Percentiles rank a stretch among this genome's conserved stretches.
phyloP scores from a whole-genome alignment of 345 rosid species.

The Iberis pinnata region DNA sequence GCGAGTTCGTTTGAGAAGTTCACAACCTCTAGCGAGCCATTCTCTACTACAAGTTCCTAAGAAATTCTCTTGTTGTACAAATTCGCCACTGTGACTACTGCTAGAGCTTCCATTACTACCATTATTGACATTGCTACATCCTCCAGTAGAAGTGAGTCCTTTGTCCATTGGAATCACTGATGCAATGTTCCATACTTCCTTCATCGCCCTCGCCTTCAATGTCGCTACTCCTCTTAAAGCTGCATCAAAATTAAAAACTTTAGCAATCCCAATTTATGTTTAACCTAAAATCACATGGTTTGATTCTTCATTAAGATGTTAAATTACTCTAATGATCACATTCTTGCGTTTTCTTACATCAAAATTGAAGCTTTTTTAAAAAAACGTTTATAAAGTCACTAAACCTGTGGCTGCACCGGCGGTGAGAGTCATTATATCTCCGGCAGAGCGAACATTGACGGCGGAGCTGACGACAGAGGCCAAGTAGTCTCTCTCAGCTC shows the following conservation, averaged over 20 bases:
- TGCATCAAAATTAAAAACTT: slow-evolving; percentile 20
- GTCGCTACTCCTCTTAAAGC: slow-evolving; percentile 95
- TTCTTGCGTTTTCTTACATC: background rate
- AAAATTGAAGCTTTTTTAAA: background rate
- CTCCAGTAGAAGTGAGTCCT: slow-evolving; percentile 41
- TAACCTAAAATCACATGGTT: too few relatives aligned
- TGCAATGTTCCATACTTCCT: slow-evolving; percentile 97
- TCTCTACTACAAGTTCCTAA: slow-evolving; percentile 82
- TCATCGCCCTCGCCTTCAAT: slow-evolving; percentile 80
- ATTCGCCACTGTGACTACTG: slow-evolving; percentile 65
- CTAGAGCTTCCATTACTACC: slow-evolving; percentile 41
- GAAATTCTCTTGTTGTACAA: slow-evolving; percentile 80
- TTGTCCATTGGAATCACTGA: slow-evolving; percentile 91
- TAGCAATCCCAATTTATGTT: slow-evolving; percentile 2
- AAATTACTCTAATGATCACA: too few relatives aligned
- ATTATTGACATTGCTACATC: slow-evolving; percentile 53
- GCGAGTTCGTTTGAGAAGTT: slow-evolving; percentile 93
- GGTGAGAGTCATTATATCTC: slow-evolving; percentile 79
- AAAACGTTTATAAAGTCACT: too few relatives aligned
- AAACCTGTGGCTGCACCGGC: slow-evolving; percentile 90
- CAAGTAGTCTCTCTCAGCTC: slow-evolving; percentile 81
- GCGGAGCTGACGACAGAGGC: slow-evolving; percentile 74
- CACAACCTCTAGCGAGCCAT: slow-evolving; percentile 90
- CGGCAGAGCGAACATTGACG: slow-evolving; percentile 67
- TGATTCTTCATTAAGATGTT: too few relatives aligned